These are phyloP conservation scores for Gyrodon lividus DNA, from an alignment of 768 basidiomycete genomes.

Conservation along the genomic window DNA sequence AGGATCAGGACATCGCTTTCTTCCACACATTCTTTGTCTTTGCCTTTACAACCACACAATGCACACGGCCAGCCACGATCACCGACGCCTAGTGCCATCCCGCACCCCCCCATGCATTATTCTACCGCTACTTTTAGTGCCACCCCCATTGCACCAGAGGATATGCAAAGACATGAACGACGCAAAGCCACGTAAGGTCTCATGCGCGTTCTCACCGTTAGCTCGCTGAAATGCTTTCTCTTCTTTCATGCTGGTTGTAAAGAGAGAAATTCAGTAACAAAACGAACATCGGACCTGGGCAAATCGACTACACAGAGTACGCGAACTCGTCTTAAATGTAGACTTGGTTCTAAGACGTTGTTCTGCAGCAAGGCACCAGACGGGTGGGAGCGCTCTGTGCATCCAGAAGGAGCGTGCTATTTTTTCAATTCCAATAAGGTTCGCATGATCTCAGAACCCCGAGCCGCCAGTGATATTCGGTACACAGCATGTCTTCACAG, in stretches of 20 bases:
- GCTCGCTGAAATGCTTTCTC: background rate
- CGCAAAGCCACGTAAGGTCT: background rate
- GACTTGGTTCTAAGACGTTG: background rate
- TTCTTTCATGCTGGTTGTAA: background rate
- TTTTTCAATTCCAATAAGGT: background rate
- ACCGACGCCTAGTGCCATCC: background rate
- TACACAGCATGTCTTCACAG: slow-evolving; percentile 2
- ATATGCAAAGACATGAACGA: background rate
- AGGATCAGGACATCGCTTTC: background rate
- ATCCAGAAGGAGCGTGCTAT: slow-evolving; percentile 4
- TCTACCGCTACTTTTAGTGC: background rate
- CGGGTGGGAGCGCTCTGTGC: background rate
- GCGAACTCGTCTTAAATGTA: background rate
- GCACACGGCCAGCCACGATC: background rate
- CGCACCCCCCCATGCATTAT: too few species aligned
- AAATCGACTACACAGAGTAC: background rate
- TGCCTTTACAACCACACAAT: background rate
- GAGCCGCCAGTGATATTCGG: too few species aligned
- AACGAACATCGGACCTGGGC: background rate
- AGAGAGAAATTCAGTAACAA: background rate
- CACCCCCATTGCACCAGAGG: background rate
- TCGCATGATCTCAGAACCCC: background rate
- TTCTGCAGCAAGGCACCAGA: background rate
- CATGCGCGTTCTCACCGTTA: background rate
- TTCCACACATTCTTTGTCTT: background rate